Conservation (phyloP, 2,329 filamentous ascomycete genomes). For the Verticillium nonalfalfae region DNA sequence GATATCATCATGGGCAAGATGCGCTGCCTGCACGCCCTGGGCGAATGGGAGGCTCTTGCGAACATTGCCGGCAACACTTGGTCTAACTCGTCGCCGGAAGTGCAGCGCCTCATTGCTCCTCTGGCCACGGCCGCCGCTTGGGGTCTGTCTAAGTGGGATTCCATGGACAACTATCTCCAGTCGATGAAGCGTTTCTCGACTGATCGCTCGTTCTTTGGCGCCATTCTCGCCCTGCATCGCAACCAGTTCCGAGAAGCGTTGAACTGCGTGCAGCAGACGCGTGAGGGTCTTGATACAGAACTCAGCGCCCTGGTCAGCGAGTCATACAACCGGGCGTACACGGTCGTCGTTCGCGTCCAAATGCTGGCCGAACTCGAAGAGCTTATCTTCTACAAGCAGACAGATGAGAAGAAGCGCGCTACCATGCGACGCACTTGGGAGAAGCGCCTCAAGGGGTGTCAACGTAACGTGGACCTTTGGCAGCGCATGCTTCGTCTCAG, state of each 20-base stretch:
- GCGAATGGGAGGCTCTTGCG: conserved; percentile 94
- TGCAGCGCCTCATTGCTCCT: conserved; percentile 85
- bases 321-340: conserved; percentile 95
- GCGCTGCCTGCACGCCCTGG: conserved; percentile 93
- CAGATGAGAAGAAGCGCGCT: conserved; percentile 79
- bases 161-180: conserved; percentile 94
- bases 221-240: conserved; percentile 88
- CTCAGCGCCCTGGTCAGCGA: conserved; percentile 95
- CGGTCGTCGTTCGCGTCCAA: conserved; percentile 95
- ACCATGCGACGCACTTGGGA: conserved; percentile 95
- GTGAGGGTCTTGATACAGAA: conserved; percentile 91
- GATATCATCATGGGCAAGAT: conserved; percentile 99
- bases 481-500: conserved; percentile 95
- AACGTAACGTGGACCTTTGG: conserved; percentile 97
- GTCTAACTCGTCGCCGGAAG: conserved; percentile 80
- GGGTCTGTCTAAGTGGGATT: conserved; percentile 94
- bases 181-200: conserved; percentile 93
- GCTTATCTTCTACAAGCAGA: conserved; percentile 96
- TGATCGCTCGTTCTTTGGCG: conserved; percentile 95
- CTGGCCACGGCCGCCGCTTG: conserved; percentile 93
- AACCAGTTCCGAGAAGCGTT: conserved; percentile 92
- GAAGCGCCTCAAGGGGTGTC: conserved; percentile 86
- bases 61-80: conserved; percentile 87
- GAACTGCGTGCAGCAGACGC: conserved; percentile 82
- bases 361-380: conserved; percentile 99